Conservation (phyloP, 2,329 filamentous ascomycete genomes). For the Cladosporium sp. region DNA sequence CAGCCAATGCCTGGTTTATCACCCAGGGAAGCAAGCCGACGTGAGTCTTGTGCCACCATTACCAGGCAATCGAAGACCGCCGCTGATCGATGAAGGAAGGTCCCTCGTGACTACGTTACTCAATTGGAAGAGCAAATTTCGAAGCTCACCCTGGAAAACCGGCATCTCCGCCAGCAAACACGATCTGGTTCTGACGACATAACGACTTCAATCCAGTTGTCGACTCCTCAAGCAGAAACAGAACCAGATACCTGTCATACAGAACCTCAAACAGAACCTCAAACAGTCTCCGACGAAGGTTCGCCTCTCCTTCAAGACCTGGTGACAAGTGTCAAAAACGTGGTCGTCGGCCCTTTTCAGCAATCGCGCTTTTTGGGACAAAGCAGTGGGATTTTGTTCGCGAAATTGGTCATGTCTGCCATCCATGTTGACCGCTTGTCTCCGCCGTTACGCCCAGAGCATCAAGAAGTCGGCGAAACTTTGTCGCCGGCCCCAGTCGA, state of each 20-base stretch:
- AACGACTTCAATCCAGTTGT: no score
- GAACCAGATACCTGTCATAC: no score
- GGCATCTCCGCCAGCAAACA: no score
- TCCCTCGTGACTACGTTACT: neutral
- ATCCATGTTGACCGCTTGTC: slow-evolving; percentile 27
- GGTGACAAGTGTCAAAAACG: neutral
- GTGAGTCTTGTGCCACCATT: no score
- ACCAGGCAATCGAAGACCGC: no score
- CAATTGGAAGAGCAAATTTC: neutral
- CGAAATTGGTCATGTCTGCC: slow-evolving; percentile 38
- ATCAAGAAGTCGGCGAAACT: no score
- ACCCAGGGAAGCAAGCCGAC: neutral
- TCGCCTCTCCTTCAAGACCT: neutral
- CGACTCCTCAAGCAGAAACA: no score
- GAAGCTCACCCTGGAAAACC: no score
- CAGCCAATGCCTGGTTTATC: neutral
- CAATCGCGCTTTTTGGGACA: slow-evolving; percentile 37
- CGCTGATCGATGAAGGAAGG: no score
- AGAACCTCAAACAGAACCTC: no score
- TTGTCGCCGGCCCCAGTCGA: slow-evolving; percentile 15
- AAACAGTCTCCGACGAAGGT: neutral
- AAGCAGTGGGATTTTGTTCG: slow-evolving; percentile 38
- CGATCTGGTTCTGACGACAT: no score
- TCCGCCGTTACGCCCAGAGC: no score
- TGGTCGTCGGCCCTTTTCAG: slow-evolving; percentile 13